A percentile compares a stretch with the other conserved stretches of the same genome.
Conservation (phyloP, 441 rosid species). For the Brassica hybrid region DNA sequence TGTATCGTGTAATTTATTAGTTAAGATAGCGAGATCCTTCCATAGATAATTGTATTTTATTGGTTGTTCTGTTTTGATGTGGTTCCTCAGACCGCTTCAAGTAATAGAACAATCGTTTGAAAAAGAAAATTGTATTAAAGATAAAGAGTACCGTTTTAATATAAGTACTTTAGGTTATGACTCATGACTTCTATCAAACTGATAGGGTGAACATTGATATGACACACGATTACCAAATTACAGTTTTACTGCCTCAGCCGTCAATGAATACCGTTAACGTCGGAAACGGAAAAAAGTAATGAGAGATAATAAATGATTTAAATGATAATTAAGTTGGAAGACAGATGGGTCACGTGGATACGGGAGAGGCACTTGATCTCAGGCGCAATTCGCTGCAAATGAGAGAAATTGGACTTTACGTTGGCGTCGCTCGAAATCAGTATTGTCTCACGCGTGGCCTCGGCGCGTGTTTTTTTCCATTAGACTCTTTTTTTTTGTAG, state of each 20-base stretch:
- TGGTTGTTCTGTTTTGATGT: no score
- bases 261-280: background rate
- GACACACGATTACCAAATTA: background rate
- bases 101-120: no score
- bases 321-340: constrained; percentile 33
- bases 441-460: constrained; percentile 25
- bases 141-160: no score
- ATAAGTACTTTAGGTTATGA: background rate
- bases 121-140: no score
- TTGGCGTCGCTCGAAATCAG: constrained; percentile 24
- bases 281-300: background rate
- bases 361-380: constrained; percentile 33
- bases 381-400: constrained; percentile 39
- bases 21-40: no score
- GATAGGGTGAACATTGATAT: background rate
- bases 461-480: background rate
- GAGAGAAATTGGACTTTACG: constrained; percentile 29
- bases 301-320: background rate
- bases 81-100: no score
- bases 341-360: constrained; percentile 30
- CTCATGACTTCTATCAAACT: background rate
- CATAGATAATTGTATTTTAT: no score
- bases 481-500: no score
- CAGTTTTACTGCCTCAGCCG: constrained; percentile 5
- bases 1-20: no score